These are phyloP conservation scores for Debaryomyces fabryi DNA, from an alignment of 1,139 yeast genomes.

Conservation along the genomic window DNA sequence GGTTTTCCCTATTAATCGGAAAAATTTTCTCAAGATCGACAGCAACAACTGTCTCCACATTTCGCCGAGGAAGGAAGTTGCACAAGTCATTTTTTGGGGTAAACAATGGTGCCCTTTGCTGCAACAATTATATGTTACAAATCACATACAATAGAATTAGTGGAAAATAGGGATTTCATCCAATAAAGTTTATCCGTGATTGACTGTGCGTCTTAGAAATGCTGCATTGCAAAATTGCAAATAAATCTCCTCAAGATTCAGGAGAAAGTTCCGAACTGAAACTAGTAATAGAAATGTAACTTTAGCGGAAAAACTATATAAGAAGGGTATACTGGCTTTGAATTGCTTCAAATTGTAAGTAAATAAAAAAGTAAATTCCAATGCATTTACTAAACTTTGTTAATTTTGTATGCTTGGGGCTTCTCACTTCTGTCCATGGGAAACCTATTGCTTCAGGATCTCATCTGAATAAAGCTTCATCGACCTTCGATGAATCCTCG, in stretches of 20 bases:
- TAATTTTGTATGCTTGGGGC: not conserved
- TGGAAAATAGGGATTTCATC: not conserved
- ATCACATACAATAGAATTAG: not conserved
- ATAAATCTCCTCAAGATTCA: not conserved
- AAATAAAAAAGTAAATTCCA: not conserved
- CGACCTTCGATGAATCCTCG: conserved; percentile 1
- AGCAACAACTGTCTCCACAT: not conserved
- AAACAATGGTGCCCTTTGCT: not conserved
- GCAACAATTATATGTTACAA: not conserved
- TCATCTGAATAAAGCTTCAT: not conserved
- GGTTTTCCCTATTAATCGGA: not conserved
- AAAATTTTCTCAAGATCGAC: too few relatives aligned
- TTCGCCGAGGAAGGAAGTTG: not conserved
- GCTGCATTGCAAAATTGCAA: not conserved
- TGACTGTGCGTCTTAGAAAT: not conserved
- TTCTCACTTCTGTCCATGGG: not conserved
- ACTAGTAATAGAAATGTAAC: not conserved
- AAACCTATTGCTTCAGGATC: not conserved
- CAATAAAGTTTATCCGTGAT: not conserved
- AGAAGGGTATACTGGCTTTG: not conserved
- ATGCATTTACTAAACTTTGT: not conserved
- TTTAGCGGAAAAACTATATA: not conserved
- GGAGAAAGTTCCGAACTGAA: not conserved
- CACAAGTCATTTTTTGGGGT: not conserved
- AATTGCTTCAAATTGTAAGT: not conserved